These are phyloP conservation scores for Rutstroemia sydowiana DNA, from an alignment of 2,329 filamentous ascomycete genomes.

Conservation along the genomic window DNA sequence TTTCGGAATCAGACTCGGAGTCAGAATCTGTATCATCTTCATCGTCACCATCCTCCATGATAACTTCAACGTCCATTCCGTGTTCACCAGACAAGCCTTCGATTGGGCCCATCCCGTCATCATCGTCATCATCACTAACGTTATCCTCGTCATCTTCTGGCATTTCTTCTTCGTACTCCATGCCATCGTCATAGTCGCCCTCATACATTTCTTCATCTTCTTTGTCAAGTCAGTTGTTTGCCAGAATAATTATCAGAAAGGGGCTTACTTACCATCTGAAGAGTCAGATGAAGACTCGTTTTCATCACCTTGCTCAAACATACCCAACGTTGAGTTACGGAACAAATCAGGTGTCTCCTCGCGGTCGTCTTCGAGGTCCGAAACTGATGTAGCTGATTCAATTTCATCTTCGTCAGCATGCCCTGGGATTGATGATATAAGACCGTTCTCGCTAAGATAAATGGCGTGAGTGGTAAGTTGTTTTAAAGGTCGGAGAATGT, in stretches of 20 bases:
- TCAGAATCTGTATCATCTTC: constrained; percentile 44
- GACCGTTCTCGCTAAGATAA: constrained; percentile 62
- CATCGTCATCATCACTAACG: constrained; percentile 80
- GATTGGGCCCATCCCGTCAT: constrained; percentile 78
- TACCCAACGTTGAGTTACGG: constrained; percentile 89
- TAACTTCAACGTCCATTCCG: constrained; percentile 59
- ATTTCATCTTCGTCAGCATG: constrained; percentile 81
- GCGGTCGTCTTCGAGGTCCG: constrained; percentile 76
- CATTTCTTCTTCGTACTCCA: constrained; percentile 85
- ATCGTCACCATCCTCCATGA: constrained; percentile 66
- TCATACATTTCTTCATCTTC: constrained; percentile 92
- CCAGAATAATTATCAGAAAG: background rate
- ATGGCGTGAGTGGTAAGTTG: constrained; percentile 82
- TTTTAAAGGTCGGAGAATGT: constrained; percentile 85
- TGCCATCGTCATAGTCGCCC: constrained; percentile 80
- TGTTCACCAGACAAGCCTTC: constrained; percentile 63
- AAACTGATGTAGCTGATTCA: constrained; percentile 78
- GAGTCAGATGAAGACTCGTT: constrained; percentile 68
- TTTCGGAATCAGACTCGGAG: constrained; percentile 29
- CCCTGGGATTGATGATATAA: constrained; percentile 59
- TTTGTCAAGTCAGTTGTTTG: constrained; percentile 34
- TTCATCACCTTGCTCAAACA: constrained; percentile 79
- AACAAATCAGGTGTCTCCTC: constrained; percentile 97
- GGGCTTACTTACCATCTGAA: constrained; percentile 47
- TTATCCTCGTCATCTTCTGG: constrained; percentile 75